These are phyloP conservation scores for Rhododendron griersonianum DNA, from an alignment of 148 eudicot genomes.

Conservation along the genomic window DNA sequence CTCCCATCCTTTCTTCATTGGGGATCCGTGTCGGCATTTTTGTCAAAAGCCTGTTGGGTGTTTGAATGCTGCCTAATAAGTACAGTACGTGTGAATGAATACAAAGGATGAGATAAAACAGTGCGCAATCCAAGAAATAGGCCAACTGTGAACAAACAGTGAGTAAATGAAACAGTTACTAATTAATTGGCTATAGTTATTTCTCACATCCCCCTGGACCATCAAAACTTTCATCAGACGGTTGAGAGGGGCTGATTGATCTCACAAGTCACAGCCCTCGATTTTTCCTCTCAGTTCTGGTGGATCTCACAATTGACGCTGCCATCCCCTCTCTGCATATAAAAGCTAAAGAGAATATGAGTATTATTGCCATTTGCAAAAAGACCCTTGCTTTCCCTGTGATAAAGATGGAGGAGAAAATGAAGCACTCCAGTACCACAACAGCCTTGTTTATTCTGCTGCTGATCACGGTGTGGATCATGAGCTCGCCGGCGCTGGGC, in stretches of 20 bases:
- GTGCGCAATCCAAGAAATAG: neutral
- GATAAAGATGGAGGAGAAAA: constrained; percentile 7
- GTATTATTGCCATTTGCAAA: neutral
- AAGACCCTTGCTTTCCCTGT: neutral
- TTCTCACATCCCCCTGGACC: neutral
- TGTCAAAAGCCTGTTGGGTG: neutral
- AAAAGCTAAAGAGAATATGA: neutral
- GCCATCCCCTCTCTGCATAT: neutral
- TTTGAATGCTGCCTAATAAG: neutral
- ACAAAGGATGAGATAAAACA: neutral
- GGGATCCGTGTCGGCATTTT: neutral
- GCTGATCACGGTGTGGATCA: constrained; percentile 18
- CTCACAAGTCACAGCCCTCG: neutral
- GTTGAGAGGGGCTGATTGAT: neutral
- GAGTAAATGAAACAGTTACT: neutral
- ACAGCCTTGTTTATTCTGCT: constrained; percentile 8
- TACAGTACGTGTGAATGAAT: neutral
- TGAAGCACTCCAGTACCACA: neutral
- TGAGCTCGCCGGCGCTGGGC: constrained; percentile 19
- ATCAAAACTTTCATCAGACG: neutral
- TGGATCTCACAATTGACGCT: neutral
- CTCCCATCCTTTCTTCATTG: neutral
- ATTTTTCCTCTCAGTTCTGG: neutral
- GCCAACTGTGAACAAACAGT: neutral
- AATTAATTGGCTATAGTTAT: neutral